phyloP scores from a whole-genome alignment of 2,329 filamentous ascomycete genomes.

The Trichoderma breve region DNA sequence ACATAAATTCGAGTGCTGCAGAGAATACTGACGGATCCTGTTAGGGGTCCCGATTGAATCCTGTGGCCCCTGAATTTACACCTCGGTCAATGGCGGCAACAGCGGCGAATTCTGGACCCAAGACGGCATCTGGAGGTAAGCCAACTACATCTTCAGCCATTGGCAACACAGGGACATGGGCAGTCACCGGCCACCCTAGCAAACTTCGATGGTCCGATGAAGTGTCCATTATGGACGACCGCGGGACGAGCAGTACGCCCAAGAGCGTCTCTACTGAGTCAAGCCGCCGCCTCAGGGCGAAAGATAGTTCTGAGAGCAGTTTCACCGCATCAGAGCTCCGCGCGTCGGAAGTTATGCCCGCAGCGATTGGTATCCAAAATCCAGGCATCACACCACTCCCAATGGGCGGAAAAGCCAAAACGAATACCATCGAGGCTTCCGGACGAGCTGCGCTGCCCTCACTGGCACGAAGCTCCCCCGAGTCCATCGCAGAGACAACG shows the following conservation, averaged over 20 bases:
- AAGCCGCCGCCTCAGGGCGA: not conserved
- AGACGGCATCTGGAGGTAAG: not conserved
- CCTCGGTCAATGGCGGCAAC: slow-evolving; percentile 35
- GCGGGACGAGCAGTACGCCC: not conserved
- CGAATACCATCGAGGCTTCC: not conserved
- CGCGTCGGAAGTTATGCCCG: slow-evolving; percentile 25
- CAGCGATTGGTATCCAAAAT: not conserved
- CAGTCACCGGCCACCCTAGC: not conserved
- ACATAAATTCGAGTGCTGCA: slow-evolving; percentile 31
- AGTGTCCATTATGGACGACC: slow-evolving; percentile 22
- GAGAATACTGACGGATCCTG: slow-evolving; percentile 24
- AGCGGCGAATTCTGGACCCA: not conserved
- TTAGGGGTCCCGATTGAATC: slow-evolving; percentile 55
- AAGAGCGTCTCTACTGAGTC: slow-evolving; percentile 2
- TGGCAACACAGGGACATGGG: not conserved
- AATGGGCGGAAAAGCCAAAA: not conserved
- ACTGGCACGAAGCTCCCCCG: not conserved
- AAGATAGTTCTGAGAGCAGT: not conserved
- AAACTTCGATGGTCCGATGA: slow-evolving; percentile 33
- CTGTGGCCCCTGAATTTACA: slow-evolving; percentile 54
- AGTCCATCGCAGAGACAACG: not conserved
- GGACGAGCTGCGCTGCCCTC: not conserved
- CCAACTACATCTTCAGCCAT: not conserved
- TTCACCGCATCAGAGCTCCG: slow-evolving; percentile 10
- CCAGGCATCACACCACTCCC: not conserved